Evolutionary conservation across 1,284 basidiomycete species (phyloP).

Genomic region (Cryptococcus hybrid): DNA sequence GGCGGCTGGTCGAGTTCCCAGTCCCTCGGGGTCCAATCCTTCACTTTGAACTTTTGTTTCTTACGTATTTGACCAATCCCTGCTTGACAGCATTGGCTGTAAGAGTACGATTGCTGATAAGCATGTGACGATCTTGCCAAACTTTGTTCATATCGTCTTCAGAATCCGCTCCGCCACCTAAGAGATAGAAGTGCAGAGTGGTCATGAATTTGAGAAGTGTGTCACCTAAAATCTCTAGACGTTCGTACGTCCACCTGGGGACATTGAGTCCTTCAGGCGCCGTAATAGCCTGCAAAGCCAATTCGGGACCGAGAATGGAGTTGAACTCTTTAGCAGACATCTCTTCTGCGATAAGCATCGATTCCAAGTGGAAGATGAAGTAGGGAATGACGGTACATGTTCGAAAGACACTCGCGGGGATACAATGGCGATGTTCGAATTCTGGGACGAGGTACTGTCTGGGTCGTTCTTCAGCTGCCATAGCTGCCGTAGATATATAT

Average conservation of each 20-base stretch:
- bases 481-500: conserved; percentile 7
- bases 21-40: conserved; percentile 29
- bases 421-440: conserved; percentile 17
- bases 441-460: conserved; percentile 22
- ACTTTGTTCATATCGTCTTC: conserved; percentile 11
- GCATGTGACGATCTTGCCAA: conserved; percentile 19
- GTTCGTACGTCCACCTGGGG: conserved; percentile 27
- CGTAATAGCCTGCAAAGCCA: conserved; percentile 29
- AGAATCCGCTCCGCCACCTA: not conserved
- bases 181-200: conserved; percentile 21
- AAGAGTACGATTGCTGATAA: conserved; percentile 31
- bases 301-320: conserved; percentile 7
- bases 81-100: conserved; percentile 14
- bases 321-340: conserved; percentile 17
- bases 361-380: conserved; percentile 23
- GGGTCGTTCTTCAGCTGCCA: not conserved
- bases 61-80: conserved; percentile 32
- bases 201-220: conserved; percentile 34
- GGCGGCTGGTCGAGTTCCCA: conserved; percentile 21
- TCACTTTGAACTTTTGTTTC: conserved; percentile 14
- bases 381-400: conserved; percentile 24
- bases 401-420: conserved; percentile 25
- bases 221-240: conserved; percentile 44
- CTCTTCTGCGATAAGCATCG: conserved; percentile 26
- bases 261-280: conserved; percentile 8